These are phyloP conservation scores for Luffa aegyptiaca DNA, from an alignment of 306 rosid species.

Conservation along the genomic window DNA sequence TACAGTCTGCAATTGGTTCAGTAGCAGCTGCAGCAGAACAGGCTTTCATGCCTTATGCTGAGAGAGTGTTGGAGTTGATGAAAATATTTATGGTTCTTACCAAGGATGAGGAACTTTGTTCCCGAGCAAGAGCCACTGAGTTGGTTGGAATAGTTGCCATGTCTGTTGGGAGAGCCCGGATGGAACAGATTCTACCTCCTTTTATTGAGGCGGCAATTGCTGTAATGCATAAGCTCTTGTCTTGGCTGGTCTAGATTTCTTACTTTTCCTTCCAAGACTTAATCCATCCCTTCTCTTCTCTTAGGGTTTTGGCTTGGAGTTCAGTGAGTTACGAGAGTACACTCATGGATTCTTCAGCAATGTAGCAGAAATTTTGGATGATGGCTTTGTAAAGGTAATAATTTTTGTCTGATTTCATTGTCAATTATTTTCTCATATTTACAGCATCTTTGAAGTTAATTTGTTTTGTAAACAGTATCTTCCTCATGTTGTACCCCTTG, in stretches of 20 bases:
- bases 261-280: conserved; percentile 3
- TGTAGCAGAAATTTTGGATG: conserved; percentile 84
- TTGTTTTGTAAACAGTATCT: conserved; percentile 63
- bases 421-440: conserved; percentile 15
- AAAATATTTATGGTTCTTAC: conserved; percentile 85
- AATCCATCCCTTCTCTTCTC: conserved; percentile 18
- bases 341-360: conserved; percentile 98
- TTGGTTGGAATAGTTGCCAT: conserved; percentile 97
- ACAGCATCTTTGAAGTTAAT: conserved; percentile 2
- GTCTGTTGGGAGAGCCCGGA: conserved; percentile 78
- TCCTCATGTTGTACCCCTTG: conserved; percentile 88
- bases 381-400: conserved; percentile 63
- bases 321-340: conserved; percentile 93
- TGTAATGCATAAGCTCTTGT: conserved; percentile 38
- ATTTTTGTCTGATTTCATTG: conserved; percentile 12
- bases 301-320: conserved; percentile 90
- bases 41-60: conserved; percentile 92
- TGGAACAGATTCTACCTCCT: conserved; percentile 89
- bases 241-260: conserved; percentile 11
- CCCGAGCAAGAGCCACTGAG: conserved; percentile 97
- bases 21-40: conserved; percentile 96
- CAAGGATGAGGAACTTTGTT: conserved; percentile 80
- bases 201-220: conserved; percentile 90
- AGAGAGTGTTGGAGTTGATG: conserved; percentile 92
- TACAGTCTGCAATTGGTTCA: conserved; percentile 98